Evolutionary conservation across 805 yeast genomes (phyloP), one percentile per base, ranked within the genome.

Genomic region (Ogataea corticis): DNA sequence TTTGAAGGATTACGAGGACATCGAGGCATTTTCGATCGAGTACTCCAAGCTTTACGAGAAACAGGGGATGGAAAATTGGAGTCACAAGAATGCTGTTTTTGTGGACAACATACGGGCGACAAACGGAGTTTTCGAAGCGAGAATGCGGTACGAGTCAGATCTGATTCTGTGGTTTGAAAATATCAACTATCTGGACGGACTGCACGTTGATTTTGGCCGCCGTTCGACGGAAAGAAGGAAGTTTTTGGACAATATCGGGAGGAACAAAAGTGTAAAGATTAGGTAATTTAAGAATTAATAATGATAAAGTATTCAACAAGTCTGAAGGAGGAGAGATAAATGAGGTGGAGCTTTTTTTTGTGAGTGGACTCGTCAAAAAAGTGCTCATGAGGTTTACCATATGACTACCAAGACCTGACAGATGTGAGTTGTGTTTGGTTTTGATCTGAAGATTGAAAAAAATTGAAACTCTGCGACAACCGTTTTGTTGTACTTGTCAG

Each of bases 11-110:
- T 57, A 69, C 38, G 81, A 77, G 39, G 83, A 77, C 48, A 74
- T 78, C 18, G 80, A 76, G 50, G 76, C 74, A 18, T 78, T 78
- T 46, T 64, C 73, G 1, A 69, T 71, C 7, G 77, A 73, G 44
- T 78, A 75, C 52, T 63, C 69, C 23, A 66, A 75, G 3, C 58
- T 76, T 16, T 67, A 64, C 44, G 67, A 62, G 39, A 48, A 55
- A 18, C 46, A 49, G 11, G 63, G 62, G n/a, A 55, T 61, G 42
- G 65, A 61, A 10, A 71, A 65, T 27, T 77, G 80, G 78, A 56
- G 55, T 2, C 61, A 51, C 15, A 64, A 76, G 52, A 75, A 72
- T 50, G 55, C 56, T 3, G 33, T 15, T 17, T 57, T 57, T 30
- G 13, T 44, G 15, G 23, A 33, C 28, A 31, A 41, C 2, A 29